Evolutionary conservation across 2,329 filamentous ascomycete species (phyloP).

Genomic region (Scedosporium minutisporum): DNA sequence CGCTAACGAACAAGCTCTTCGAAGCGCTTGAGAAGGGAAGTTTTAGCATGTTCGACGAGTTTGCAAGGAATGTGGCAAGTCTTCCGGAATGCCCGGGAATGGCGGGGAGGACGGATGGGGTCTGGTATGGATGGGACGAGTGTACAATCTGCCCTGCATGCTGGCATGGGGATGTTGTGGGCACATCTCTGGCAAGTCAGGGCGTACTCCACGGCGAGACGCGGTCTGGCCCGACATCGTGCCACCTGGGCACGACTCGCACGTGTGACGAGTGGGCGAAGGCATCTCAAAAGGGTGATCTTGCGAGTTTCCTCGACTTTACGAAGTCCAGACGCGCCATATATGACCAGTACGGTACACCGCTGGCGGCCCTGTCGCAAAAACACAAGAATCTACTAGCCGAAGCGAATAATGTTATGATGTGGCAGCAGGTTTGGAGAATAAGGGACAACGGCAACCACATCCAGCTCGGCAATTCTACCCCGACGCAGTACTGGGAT

Average conservation of each 20-base stretch:
- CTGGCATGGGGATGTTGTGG: neutral
- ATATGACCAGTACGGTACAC: neutral
- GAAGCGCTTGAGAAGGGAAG: neutral
- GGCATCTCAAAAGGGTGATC: neutral
- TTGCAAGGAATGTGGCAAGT: neutral
- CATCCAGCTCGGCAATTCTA: neutral
- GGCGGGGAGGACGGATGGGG: neutral
- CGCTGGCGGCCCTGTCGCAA: neutral
- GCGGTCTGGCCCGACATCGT: neutral
- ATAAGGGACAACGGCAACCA: neutral
- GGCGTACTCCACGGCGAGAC: neutral
- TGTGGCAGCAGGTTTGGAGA: neutral
- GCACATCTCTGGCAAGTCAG: neutral
- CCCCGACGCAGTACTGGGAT: neutral
- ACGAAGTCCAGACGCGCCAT: neutral
- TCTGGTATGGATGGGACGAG: neutral
- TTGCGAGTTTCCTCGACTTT: neutral
- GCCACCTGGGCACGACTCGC: neutral
- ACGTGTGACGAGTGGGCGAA: neutral
- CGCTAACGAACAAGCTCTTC: neutral
- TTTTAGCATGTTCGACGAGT: neutral
- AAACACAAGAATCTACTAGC: neutral
- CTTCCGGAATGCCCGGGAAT: neutral
- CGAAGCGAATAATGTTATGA: neutral
- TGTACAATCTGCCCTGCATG: neutral